Evolutionary conservation across 1,139 yeast species (phyloP).

Genomic region (Sugiyamaella sp.): DNA sequence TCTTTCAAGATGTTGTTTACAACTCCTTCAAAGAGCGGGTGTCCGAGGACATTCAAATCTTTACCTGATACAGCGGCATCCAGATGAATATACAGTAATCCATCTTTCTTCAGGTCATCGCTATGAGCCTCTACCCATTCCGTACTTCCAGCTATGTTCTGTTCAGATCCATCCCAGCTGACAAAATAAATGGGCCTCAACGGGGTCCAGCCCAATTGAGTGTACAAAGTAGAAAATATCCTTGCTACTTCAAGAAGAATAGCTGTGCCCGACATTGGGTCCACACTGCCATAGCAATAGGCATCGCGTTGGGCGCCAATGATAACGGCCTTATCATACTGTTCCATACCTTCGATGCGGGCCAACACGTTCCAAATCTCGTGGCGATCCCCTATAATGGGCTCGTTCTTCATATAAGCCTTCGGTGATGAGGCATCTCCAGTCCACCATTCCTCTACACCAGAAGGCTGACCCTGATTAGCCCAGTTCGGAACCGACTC

Average conservation of each 20-base stretch:
- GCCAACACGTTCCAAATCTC: conserved; percentile 81
- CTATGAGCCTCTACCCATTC: conserved; percentile 71
- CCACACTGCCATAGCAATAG: conserved; percentile 70
- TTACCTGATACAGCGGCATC: conserved; percentile 73
- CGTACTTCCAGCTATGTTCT: conserved; percentile 81
- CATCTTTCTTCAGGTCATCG: conserved; percentile 58
- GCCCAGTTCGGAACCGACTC: conserved; percentile 45
- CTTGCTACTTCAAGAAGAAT: conserved; percentile 72
- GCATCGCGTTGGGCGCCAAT: conserved; percentile 89
- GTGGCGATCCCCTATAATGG: conserved; percentile 61
- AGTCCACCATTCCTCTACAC: conserved; percentile 48
- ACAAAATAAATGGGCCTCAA: conserved; percentile 79
- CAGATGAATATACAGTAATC: conserved; percentile 75
- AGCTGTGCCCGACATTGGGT: conserved; percentile 77
- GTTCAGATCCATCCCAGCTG: conserved; percentile 84
- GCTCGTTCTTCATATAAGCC: conserved; percentile 49
- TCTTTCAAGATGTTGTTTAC: conserved; percentile 49
- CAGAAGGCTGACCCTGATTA: conserved; percentile 31
- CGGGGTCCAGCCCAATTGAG: conserved; percentile 78
- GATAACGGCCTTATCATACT: conserved; percentile 68
- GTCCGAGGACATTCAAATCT: conserved; percentile 57
- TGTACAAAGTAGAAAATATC: conserved; percentile 66
- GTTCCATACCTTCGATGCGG: conserved; percentile 79
- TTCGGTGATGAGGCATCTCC: conserved; percentile 46
- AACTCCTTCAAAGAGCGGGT: conserved; percentile 62